Evolutionary conservation across 192 early-diverging fungal genomes (phyloP), one percentile per base, ranked within the genome.

Genomic region (Entrophospora sp.): DNA sequence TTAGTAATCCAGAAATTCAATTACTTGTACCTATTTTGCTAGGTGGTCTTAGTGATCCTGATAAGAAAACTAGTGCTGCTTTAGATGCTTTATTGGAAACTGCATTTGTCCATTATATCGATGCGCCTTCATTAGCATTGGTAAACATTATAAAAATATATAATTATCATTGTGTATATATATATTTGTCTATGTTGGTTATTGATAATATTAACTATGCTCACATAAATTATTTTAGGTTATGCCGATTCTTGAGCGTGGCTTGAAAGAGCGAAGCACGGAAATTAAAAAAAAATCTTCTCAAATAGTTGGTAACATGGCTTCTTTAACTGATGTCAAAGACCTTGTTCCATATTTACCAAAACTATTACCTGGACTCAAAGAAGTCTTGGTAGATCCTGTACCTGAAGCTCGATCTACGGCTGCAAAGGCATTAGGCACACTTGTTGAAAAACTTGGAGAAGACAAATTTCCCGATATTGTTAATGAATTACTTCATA

Each of bases 221-320:
- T 18, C 14, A 13, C 37, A 13, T n/a, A n/a, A n/a, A 12, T 64
- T 18, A 14, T 36, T 55, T 25, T n/a, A 66, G 64, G 64, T 99
- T 24, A 89, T 98, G 58, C 97, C 97, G 3, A 93, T 99, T 44
- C 69, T 98, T 36, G 85, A 92, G 71, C 87, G 96, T 60, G 97
- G 96, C 60, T 78, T 99, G 78, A 82, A 84, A 28, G 91, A 91
- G 53, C 86, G 97, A 58, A 78, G 80, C 24, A 93, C 95, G 7
- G 85, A 93, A 36, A 88, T 89, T 62, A 97, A 98, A 82, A 96
- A 92, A 70, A 89, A 87, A 52, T 90, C 95, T 16, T 91, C 97
- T 12, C 95, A 99, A 79, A 97, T 99, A 71, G 92, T 98, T 71
- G 97, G 97, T 27, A 95, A 94, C 61, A 98, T 99, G 97, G 89